Evolutionary conservation across 2,329 filamentous ascomycete species (phyloP), one percentile per base, ranked within the genome.

Genomic region (Dryadomyces quercivorus): DNA sequence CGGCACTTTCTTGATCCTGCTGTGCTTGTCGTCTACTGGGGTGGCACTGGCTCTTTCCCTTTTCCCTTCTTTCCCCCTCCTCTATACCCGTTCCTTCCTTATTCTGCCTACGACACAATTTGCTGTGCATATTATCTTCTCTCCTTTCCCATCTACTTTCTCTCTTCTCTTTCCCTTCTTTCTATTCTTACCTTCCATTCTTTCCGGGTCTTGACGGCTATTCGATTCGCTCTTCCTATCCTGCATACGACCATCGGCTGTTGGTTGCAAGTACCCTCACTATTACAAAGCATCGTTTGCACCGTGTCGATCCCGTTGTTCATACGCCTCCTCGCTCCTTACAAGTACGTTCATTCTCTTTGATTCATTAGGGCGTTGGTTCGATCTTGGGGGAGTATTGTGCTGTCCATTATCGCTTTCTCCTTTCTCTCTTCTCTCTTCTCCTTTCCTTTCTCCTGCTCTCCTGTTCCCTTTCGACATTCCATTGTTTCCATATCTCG

Each of bases 41-140:
- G 13, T 22, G 10, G 22, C 45, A 31, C 9, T 21, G 3, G 42
- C 36, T 34, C 44, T 48, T 67, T 56, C 59, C 62, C 16, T 64
- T 61, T 58, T 16, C 16, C 34, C 48, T 16, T 8, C 36, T 16
- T 8, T 8, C 36, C 9, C 26, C 26, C 26, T 49, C 46, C 26
- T 31, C 26, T 8, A 31, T n/a, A 34, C 47, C 31, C 36, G 31
- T 45, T 18, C 47, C 20, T 49, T 38, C 22, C n/a, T 34, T 49
- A 36, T 20, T 49, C 3, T 49, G 47, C 16, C 44, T 46, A 4
- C 44, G 15, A 22, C 43, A 12, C 8, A 42, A 16, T 47, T 26
- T 16, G 15, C 46, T 34, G 31, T 9, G 18, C 46, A 22, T 47
- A 26, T 18, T 50, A 8, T 15, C 18, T 18, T 50, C 9, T 15